Percentiles rank a stretch among this genome's conserved stretches.
Conservation (phyloP, 1,284 basidiomycete genomes). For the Porodaedalea pini region DNA sequence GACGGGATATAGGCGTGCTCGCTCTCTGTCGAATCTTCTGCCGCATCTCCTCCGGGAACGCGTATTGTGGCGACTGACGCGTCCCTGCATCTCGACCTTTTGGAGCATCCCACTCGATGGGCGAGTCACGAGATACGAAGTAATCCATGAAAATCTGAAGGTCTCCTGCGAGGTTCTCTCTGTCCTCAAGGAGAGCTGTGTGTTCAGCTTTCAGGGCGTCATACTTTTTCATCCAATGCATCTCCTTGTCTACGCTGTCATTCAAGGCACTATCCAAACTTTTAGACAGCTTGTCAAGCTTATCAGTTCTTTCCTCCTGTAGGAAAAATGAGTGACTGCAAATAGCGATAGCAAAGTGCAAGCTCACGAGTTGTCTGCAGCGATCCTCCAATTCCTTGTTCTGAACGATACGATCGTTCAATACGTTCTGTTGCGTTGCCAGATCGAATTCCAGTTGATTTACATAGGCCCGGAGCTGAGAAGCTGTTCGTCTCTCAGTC, state of each 20-base stretch:
- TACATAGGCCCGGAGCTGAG: constrained; percentile 13
- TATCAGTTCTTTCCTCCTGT: constrained; percentile 7
- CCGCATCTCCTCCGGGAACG: constrained; percentile 7
- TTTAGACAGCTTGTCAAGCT: constrained; percentile 4
- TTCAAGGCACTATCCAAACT: constrained; percentile 18
- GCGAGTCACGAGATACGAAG: constrained; percentile 18
- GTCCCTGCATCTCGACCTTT: constrained; percentile 1
- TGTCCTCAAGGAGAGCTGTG: constrained; percentile 2
- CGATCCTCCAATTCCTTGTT: constrained; percentile 17
- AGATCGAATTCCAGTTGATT: constrained; percentile 17
- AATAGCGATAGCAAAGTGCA: neutral
- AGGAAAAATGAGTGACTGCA: neutral
- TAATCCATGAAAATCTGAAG: constrained; percentile 18
- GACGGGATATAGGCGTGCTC: constrained; percentile 14
- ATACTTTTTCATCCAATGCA: constrained; percentile 19
- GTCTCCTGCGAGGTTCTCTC: constrained; percentile 14
- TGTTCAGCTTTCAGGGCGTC: constrained; percentile 12
- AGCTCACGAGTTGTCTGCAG: constrained; percentile 12
- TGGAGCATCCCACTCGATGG: constrained; percentile 17
- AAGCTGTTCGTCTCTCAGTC: constrained; percentile 15
- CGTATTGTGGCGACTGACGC: constrained; percentile 3
- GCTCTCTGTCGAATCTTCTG: constrained; percentile 17
- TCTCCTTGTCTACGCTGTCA: constrained; percentile 18
- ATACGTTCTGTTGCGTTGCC: constrained; percentile 8
- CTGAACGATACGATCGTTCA: constrained; percentile 13